Conservation (phyloP, 495 filamentous ascomycete genomes). For the Delitschia confertaspora region DNA sequence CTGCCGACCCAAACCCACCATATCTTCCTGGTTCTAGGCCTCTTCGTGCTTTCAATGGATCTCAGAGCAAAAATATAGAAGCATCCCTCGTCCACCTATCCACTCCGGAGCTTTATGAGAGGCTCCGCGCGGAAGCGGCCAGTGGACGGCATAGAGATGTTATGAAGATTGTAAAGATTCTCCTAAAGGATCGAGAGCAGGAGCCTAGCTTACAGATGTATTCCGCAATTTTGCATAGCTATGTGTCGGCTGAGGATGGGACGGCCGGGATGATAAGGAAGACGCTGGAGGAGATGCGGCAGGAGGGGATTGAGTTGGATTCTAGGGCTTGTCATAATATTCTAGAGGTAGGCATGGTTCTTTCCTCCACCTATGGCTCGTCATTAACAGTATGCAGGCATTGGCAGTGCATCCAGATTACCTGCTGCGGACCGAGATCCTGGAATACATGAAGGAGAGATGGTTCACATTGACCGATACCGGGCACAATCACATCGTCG, state of each 20-base stretch:
- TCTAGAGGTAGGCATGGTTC: constrained; percentile 47
- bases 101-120: constrained; percentile 39
- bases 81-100: constrained; percentile 8
- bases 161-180: constrained; percentile 40
- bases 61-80: neutral
- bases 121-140: constrained; percentile 35
- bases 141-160: constrained; percentile 29
- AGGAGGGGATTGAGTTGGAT: constrained; percentile 50
- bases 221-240: constrained; percentile 61
- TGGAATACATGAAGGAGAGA: constrained; percentile 59
- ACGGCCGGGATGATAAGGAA: constrained; percentile 50
- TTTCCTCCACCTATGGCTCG: constrained; percentile 8
- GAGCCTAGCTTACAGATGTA: constrained; percentile 60
- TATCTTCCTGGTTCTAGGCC: too few species aligned
- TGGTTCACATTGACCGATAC: constrained; percentile 59
- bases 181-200: constrained; percentile 55
- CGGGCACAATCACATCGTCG: constrained; percentile 58
- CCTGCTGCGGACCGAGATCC: constrained; percentile 57
- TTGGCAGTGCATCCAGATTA: constrained; percentile 83
- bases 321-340: constrained; percentile 59
- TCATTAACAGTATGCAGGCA: constrained; percentile 43
- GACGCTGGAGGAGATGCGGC: constrained; percentile 64
- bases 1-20: neutral
- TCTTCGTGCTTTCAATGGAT: neutral
- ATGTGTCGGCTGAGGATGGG: constrained; percentile 52